phyloP scores from a whole-genome alignment of 2,329 filamentous ascomycete genomes.

The Fusarium sp. region DNA sequence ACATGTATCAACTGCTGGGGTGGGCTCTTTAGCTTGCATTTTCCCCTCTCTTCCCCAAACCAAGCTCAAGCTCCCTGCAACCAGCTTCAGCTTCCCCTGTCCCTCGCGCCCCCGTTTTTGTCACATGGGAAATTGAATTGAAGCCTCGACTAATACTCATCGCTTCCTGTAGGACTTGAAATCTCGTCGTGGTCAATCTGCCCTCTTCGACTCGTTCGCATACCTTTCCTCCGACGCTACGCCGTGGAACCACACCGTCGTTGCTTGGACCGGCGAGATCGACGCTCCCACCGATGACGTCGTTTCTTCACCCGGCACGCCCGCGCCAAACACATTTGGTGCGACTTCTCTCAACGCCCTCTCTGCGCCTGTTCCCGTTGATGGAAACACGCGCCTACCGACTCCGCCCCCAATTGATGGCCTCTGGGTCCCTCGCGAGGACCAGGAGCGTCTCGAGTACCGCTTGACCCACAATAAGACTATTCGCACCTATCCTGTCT shows the following conservation, averaged over 20 bases:
- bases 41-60: conserved; percentile 38
- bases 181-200: conserved; percentile 85
- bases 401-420: conserved; percentile 73
- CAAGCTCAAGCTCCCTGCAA: conserved; percentile 27
- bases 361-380: conserved; percentile 81
- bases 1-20: conserved; percentile 29
- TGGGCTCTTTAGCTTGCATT: conserved; percentile 28
- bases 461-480: conserved; percentile 78
- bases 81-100: conserved; percentile 24
- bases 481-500: conserved; percentile 86
- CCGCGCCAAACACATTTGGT: conserved; percentile 59
- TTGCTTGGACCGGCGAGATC: conserved; percentile 95
- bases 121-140: conserved; percentile 28
- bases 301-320: conserved; percentile 59
- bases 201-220: conserved; percentile 89
- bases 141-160: conserved; percentile 21
- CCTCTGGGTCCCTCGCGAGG: conserved; percentile 74
- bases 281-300: conserved; percentile 59
- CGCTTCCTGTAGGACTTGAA: conserved; percentile 70
- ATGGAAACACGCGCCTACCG: conserved; percentile 65
- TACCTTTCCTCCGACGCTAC: conserved; percentile 86
- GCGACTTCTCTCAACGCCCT: conserved; percentile 74
- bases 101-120: conserved; percentile 14
- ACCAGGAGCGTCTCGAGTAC: conserved; percentile 78
- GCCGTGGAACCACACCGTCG: conserved; percentile 90